These are phyloP conservation scores for Stephania japonica DNA, from an alignment of 164 flowering plant species.

Conservation along the genomic window DNA sequence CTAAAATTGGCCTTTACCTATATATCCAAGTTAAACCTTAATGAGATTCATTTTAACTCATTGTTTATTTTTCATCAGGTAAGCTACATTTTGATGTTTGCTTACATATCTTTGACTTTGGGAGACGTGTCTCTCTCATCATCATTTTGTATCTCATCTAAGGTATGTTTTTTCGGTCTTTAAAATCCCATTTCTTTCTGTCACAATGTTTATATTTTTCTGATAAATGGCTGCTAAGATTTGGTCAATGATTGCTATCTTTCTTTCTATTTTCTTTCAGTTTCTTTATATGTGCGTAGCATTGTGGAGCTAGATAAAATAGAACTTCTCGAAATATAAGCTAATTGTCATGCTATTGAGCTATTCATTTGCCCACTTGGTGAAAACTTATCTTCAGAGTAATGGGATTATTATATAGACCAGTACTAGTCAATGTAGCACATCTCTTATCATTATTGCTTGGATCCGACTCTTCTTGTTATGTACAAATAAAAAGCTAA, in stretches of 20 bases:
- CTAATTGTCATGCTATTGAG: not conserved
- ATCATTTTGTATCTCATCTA: slow-evolving; percentile 70
- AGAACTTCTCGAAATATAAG: not conserved
- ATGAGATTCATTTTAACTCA: not conserved
- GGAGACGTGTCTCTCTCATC: slow-evolving; percentile 71
- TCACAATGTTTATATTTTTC: not conserved
- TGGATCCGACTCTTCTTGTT: too few species aligned
- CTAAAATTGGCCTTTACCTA: not conserved
- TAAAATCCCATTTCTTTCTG: not conserved
- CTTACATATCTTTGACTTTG: slow-evolving; percentile 86
- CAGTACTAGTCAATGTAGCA: not conserved
- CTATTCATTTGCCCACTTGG: not conserved
- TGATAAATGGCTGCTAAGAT: not conserved
- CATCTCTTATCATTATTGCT: too few species aligned
- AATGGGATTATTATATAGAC: not conserved
- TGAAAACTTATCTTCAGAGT: not conserved
- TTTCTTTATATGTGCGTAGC: not conserved
- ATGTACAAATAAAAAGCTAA: too few species aligned
- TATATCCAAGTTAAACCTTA: not conserved
- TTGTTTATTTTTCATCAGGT: slow-evolving; percentile 45
- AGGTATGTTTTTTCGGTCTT: slow-evolving; percentile 46
- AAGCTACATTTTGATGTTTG: slow-evolving; percentile 99
- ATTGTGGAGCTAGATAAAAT: not conserved
- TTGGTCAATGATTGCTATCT: not conserved
- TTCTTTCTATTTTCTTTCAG: not conserved